Evolutionary conservation across 1,284 basidiomycete species (phyloP), one percentile per base, ranked within the genome.

Genomic region (Cutaneotrichosporon sp.): DNA sequence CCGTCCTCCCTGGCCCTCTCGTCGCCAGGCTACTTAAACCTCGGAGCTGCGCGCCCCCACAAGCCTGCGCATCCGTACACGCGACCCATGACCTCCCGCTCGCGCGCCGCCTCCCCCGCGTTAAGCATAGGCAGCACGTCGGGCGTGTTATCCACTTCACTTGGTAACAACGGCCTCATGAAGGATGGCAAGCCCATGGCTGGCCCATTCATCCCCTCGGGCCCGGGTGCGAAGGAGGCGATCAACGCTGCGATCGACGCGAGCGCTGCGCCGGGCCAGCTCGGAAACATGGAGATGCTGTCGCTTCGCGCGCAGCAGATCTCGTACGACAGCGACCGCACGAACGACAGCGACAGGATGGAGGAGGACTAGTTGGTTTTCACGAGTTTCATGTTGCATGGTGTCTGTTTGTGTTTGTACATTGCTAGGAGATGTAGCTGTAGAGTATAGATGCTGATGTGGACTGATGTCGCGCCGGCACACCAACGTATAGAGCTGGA

Each of bases 31-130:
- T 49, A 63, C 63, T n/a, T 67, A 46, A 34, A 43, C 18, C 46
- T 63, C 8, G 58, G 59, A 27, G 46, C 47, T 34, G 2, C 55
- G 20, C 47, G 56, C 31, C 25, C 51, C 2, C 46, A 54, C 16
- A 59, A 54, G 10, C 29, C 55, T 7, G 63, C 62, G 14, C 73
- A 71, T 54, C 70, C 72, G 4, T 75, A 76, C 57, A 68, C 71
- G 6, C 66, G 76, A 1, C 73, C 73, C 2, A 73, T 77, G 68
- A 49, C 66, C 7, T 66, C 62, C n/a, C 65, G 77, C 16, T 70
- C 69, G 10, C 72, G 76, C 22, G 73, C 73, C 4, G 77, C 75
- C 1, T 69, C 66, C 22, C 77, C 77, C 5, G 77, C 77, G 5
- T 58, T 79, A 22, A 73, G 70, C 31, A 73, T 77, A 18, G 75